A percentile compares a stretch with the other conserved stretches of the same genome.
phyloP scores from a whole-genome alignment of 805 yeast genomes.

The Barnettozyma vustinii region DNA sequence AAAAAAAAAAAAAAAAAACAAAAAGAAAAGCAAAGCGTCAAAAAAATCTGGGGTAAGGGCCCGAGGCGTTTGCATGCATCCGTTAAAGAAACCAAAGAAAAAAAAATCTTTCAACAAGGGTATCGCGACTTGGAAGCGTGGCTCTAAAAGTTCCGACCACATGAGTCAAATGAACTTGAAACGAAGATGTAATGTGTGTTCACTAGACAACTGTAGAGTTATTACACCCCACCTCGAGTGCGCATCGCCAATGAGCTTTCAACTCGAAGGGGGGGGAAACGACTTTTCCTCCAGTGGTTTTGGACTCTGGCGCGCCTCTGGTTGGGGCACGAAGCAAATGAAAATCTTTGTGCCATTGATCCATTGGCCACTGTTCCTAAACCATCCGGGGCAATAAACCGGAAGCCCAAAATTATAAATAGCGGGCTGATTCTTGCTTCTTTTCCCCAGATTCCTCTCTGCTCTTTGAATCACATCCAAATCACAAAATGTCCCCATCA shows the following conservation, averaged over 20 bases:
- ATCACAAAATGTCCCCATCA: constrained; percentile 23
- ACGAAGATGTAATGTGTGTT: no score
- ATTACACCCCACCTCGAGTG: no score
- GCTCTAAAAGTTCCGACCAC: no score
- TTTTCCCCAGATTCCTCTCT: constrained; percentile 1
- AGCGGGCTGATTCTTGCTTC: background rate
- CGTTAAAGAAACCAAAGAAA: background rate
- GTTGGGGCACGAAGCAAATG: background rate
- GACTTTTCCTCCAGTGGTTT: background rate
- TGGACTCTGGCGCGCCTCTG: background rate
- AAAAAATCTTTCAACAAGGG: background rate
- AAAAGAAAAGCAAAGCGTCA: constrained; percentile 9
- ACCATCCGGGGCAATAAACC: constrained; percentile 7
- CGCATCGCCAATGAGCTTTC: no score
- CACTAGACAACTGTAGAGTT: no score
- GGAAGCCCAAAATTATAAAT: constrained; percentile 7
- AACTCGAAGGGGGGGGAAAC: no score
- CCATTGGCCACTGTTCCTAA: constrained; percentile 4
- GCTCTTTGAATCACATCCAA: constrained; percentile 2
- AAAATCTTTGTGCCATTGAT: constrained; percentile 3
- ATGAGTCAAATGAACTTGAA: no score
- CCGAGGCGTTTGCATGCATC: constrained; percentile 1
- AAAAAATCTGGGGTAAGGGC: constrained; percentile 16
- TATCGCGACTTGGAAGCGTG: background rate
- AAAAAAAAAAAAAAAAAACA: no score